Percentiles rank a stretch among this genome's conserved stretches.
Conservation (phyloP, 495 filamentous ascomycete species). For the Trichocladium uniseriatum region DNA sequence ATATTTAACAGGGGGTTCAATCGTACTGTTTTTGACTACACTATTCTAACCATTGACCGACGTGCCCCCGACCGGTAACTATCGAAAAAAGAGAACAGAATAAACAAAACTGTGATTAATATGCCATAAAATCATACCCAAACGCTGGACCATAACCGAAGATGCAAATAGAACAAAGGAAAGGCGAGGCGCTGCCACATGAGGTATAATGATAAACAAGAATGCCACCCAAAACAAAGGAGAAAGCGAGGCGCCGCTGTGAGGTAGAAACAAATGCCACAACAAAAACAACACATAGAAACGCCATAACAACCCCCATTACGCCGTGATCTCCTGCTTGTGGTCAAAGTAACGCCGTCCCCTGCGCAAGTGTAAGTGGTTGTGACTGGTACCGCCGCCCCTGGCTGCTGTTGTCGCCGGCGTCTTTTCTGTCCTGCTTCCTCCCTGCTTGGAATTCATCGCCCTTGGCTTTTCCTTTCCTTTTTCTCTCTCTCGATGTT, state of each 20-base stretch:
- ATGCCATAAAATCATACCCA: neutral
- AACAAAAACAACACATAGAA: neutral
- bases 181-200: neutral
- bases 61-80: too few relatives aligned
- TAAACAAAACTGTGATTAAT: neutral
- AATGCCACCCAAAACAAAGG: neutral
- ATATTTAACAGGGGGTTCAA: too few relatives aligned
- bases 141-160: neutral
- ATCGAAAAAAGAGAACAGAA: too few relatives aligned
- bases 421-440: neutral
- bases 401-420: neutral
- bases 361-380: constrained; percentile 16
- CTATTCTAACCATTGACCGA: too few relatives aligned
- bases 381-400: neutral
- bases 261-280: too few relatives aligned
- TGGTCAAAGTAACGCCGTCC: constrained; percentile 6
- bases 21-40: too few relatives aligned
- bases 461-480: neutral
- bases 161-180: neutral
- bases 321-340: constrained; percentile 18
- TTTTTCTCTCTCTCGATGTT: neutral
- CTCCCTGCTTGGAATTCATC: neutral
- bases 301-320: neutral
- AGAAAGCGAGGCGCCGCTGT: neutral
- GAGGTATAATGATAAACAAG: neutral